Percentiles rank a stretch among this genome's conserved stretches.
phyloP scores from a whole-genome alignment of 176 grass and related monocot species.

The Oryza rufipogon region DNA sequence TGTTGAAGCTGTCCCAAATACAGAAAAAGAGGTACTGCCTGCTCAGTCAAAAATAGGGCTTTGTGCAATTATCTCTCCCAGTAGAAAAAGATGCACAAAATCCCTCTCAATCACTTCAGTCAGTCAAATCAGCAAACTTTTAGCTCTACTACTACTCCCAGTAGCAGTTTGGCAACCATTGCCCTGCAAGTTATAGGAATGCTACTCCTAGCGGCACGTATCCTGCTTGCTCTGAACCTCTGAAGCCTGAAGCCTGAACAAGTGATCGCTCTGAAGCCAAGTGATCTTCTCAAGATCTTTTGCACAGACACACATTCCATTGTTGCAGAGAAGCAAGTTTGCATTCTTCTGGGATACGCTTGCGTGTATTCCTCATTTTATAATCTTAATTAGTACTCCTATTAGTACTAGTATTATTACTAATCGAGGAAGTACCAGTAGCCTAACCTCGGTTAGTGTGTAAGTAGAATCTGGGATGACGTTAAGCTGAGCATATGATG shows the following conservation, averaged over 20 bases:
- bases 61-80: neutral
- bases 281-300: constrained; percentile 23
- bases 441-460: neutral
- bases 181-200: neutral
- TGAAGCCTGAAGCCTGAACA: neutral
- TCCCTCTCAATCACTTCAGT: constrained; percentile 10
- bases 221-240: neutral
- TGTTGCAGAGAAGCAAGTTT: neutral
- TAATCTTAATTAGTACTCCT: neutral
- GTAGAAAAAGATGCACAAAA: neutral
- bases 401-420: neutral
- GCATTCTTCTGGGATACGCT: neutral
- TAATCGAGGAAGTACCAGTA: too few species aligned
- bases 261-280: too few species aligned
- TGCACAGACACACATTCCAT: neutral
- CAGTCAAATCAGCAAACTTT: neutral
- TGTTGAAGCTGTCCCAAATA: neutral
- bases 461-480: neutral
- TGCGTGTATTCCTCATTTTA: neutral
- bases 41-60: neutral
- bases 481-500: neutral
- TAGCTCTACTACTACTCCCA: too few species aligned
- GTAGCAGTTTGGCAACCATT: neutral
- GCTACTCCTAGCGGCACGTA: neutral
- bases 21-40: constrained; percentile 19